These are phyloP conservation scores for Paecilomyces sp. DNA, from an alignment of 2,329 filamentous ascomycete genomes.

Conservation along the genomic window DNA sequence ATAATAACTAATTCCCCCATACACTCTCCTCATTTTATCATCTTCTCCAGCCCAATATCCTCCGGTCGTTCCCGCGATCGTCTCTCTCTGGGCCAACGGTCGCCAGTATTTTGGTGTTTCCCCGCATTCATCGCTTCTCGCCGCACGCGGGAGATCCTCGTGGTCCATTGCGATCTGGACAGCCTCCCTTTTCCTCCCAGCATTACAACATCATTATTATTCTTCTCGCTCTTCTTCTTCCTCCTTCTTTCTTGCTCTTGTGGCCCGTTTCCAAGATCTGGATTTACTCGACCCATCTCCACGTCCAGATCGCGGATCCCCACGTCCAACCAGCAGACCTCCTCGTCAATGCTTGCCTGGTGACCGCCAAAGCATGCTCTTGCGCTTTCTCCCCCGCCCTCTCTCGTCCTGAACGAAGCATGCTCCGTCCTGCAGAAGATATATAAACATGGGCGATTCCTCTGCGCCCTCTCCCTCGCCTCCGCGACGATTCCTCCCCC, in stretches of 20 bases:
- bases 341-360: neutral
- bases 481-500: constrained; percentile 19
- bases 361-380: neutral
- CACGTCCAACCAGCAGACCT: neutral
- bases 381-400: neutral
- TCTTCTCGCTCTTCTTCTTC: too few species aligned
- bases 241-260: too few species aligned
- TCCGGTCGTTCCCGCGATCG: too few species aligned
- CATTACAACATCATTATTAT: neutral
- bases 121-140: neutral
- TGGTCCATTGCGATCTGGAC: neutral
- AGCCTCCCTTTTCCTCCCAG: neutral
- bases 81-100: too few species aligned
- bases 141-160: neutral
- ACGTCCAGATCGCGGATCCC: too few species aligned
- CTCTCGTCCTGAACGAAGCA: neutral
- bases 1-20: too few species aligned
- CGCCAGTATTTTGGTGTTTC: neutral
- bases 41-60: too few species aligned
- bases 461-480: constrained; percentile 11
- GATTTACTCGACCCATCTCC: too few species aligned
- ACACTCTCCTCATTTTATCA: too few species aligned
- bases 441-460: constrained; percentile 14
- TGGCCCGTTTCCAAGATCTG: too few species aligned
- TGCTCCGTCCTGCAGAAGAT: neutral